These are phyloP conservation scores for Stephania japonica DNA, from an alignment of 164 flowering plant species.

Conservation along the genomic window DNA sequence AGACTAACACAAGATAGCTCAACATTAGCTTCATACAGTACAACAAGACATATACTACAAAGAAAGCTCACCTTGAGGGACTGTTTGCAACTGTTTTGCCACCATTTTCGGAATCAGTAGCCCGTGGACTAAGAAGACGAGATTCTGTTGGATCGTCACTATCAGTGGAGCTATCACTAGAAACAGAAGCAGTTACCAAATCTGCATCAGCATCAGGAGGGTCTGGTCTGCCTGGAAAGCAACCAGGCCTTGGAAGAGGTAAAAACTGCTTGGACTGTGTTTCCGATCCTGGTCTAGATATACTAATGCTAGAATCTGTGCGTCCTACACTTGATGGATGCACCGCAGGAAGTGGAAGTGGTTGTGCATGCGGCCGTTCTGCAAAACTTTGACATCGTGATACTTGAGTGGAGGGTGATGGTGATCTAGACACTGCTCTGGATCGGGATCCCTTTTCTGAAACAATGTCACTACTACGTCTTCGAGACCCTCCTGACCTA, in stretches of 20 bases:
- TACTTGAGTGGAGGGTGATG: conserved; percentile 70
- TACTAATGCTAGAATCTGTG: conserved; percentile 55
- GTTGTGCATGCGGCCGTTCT: conserved; percentile 71
- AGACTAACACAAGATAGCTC: neutral
- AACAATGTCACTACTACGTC: conserved; percentile 45
- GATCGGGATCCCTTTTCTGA: conserved; percentile 63
- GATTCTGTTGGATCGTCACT: conserved; percentile 78
- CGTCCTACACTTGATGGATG: conserved; percentile 40
- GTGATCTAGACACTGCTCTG: conserved; percentile 57
- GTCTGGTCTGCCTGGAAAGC: conserved; percentile 36
- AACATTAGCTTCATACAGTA: neutral
- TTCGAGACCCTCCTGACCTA: conserved; percentile 52
- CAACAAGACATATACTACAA: conserved; percentile 3
- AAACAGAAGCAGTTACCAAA: conserved; percentile 62
- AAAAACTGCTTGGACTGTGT: conserved; percentile 47
- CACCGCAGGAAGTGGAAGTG: conserved; percentile 74
- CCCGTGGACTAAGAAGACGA: conserved; percentile 54
- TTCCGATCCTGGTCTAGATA: conserved; percentile 40
- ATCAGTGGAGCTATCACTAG: conserved; percentile 58
- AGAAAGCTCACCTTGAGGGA: conserved; percentile 60
- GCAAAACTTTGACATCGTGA: conserved; percentile 93
- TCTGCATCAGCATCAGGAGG: conserved; percentile 58
- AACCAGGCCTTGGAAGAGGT: conserved; percentile 60
- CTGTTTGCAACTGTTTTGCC: conserved; percentile 48
- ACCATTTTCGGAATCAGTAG: conserved; percentile 55